phyloP scores from a whole-genome alignment of 768 basidiomycete genomes.

The Coprinellus micaceus region DNA sequence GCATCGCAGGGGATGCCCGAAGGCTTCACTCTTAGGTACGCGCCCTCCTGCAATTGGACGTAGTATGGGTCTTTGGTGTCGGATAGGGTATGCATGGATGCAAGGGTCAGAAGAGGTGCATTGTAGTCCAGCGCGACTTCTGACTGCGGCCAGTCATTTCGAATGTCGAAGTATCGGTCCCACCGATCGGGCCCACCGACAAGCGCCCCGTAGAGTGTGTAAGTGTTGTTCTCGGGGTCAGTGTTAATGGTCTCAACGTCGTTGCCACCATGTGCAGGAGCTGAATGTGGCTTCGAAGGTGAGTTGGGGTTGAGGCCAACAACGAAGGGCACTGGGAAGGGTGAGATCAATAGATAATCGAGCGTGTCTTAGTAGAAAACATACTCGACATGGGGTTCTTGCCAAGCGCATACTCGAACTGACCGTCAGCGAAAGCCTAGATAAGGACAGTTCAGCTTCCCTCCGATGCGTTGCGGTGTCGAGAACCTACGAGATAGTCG shows the following conservation, averaged over 20 bases:
- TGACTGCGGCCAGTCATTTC: slow-evolving; percentile 85
- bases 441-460: neutral
- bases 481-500: slow-evolving; percentile 52
- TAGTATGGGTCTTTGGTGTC: slow-evolving; percentile 73
- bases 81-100: slow-evolving; percentile 71
- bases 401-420: slow-evolving; percentile 81
- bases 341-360: neutral
- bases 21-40: slow-evolving; percentile 59
- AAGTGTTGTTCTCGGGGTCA: slow-evolving; percentile 64
- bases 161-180: slow-evolving; percentile 79
- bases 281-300: slow-evolving; percentile 86
- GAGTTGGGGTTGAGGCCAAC: slow-evolving; percentile 91
- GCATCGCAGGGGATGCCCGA: slow-evolving; percentile 75
- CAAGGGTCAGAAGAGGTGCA: slow-evolving; percentile 83
- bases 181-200: slow-evolving; percentile 80
- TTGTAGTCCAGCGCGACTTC: slow-evolving; percentile 91
- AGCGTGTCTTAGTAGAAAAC: no score
- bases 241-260: slow-evolving; percentile 69
- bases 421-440: slow-evolving; percentile 69
- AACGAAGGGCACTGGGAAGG: slow-evolving; percentile 63
- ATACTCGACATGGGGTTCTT: slow-evolving; percentile 85
- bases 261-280: slow-evolving; percentile 80
- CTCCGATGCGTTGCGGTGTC: neutral
- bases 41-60: slow-evolving; percentile 64
- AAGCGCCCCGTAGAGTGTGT: slow-evolving; percentile 83